Evolutionary conservation across 768 basidiomycete genomes (phyloP).

Genomic region (Pleurotus djamor): DNA sequence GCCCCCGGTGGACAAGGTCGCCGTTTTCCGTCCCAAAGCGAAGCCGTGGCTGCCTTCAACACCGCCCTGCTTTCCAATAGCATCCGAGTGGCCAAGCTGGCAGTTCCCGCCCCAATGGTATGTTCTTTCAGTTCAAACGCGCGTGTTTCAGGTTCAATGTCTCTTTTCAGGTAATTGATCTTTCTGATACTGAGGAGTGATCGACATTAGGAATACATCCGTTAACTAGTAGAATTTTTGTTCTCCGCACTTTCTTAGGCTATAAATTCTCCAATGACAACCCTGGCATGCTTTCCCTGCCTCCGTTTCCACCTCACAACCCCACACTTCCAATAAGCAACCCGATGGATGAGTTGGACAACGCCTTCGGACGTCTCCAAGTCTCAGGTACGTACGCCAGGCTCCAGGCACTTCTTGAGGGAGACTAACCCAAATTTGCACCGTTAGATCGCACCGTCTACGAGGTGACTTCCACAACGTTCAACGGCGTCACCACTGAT

Average conservation of each 20-base stretch:
- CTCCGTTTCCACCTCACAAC: background rate
- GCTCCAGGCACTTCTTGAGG: no score
- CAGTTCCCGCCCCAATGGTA: background rate
- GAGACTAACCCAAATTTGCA: no score
- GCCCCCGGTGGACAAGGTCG: background rate
- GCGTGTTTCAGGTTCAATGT: background rate
- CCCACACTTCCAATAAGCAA: no score
- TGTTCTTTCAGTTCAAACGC: no score
- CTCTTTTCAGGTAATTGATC: background rate
- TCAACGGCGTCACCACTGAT: background rate
- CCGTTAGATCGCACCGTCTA: background rate
- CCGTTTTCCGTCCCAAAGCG: background rate
- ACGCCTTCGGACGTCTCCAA: background rate
- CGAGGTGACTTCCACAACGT: background rate
- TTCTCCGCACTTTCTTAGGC: no score
- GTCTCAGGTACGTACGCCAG: background rate
- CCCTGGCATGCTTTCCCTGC: no score
- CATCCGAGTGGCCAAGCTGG: background rate
- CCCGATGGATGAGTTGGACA: background rate
- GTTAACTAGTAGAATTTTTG: no score
- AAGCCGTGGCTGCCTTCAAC: background rate
- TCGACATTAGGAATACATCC: no score
- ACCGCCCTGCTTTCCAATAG: background rate
- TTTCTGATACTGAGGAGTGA: background rate
- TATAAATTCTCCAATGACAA: no score